These are phyloP conservation scores for Trichoderma reesei DNA, from an alignment of 495 filamentous ascomycete species.

Conservation along the genomic window DNA sequence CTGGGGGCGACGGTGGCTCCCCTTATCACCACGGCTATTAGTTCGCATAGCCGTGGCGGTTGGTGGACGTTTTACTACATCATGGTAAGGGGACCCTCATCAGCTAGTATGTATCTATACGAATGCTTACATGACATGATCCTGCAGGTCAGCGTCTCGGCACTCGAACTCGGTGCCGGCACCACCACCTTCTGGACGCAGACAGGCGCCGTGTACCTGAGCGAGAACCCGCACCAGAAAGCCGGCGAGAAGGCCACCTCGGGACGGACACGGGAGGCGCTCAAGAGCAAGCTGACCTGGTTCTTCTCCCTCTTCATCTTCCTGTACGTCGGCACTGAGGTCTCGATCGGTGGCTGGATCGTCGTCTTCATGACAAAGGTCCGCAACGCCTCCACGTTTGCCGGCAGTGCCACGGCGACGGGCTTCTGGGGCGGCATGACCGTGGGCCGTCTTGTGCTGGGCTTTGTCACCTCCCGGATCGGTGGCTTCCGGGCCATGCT, in stretches of 20 bases:
- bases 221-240: slow-evolving; percentile 25
- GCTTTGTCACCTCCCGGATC: slow-evolving; percentile 55
- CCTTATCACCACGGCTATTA: slow-evolving; percentile 64
- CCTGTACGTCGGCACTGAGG: slow-evolving; percentile 73
- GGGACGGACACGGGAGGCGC: slow-evolving; percentile 28
- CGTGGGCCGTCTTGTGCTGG: slow-evolving; percentile 60
- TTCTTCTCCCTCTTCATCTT: slow-evolving; percentile 66
- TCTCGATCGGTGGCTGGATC: slow-evolving; percentile 79
- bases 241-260: slow-evolving; percentile 17
- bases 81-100: slow-evolving; percentile 22
- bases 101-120: not conserved
- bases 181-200: slow-evolving; percentile 57
- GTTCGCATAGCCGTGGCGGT: slow-evolving; percentile 41
- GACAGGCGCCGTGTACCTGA: slow-evolving; percentile 50
- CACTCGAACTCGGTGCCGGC: slow-evolving; percentile 46
- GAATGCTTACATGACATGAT: not conserved
- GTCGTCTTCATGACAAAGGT: slow-evolving; percentile 75
- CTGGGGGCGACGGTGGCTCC: slow-evolving; percentile 67
- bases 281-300: slow-evolving; percentile 51
- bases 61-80: slow-evolving; percentile 64
- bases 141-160: slow-evolving; percentile 41
- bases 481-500: slow-evolving; percentile 61
- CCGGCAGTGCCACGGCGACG: slow-evolving; percentile 69
- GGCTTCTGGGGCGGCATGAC: slow-evolving; percentile 84
- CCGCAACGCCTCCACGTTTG: slow-evolving; percentile 57